Base-by-base conservation (phyloP, 257 asterid species). In the Solanum sejunctum region DNA sequence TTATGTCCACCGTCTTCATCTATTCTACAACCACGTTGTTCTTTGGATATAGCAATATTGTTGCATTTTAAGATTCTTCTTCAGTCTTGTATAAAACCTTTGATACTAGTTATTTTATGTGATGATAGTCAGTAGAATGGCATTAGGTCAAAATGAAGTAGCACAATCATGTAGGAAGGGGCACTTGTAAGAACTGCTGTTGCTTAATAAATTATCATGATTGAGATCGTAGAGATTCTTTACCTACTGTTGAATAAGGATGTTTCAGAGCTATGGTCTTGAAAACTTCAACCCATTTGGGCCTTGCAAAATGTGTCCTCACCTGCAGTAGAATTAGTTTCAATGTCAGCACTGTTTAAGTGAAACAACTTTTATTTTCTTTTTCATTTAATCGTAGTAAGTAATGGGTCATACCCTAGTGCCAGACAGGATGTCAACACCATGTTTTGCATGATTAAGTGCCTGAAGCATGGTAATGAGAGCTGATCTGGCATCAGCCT, bases 391-490 rank as follows among this genome's bases (percentile, higher is more conserved):
- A 10, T 64, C 7, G 45, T 28, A 21, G 69, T 45, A 39, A 21
- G 23, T 54, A 57, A 58, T 78, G 83, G 81, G 69, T 80, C 92
- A 63, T 94, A 95, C 99, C 88, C 93, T 88, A 73, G 99, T 95
- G 89, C 98, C 99, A 16, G 99, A 95, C 52, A 95, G 93, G 91
- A 95, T 92, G 89, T 95, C 99, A 23, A 95, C 94, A 72, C 99
- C 99, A 84, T 95, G 94, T 85, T 95, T 95, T 81, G 99, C 97
- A 85, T 95, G 99, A 91, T 90, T 94, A 80, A 95, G 93, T 82
- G 99, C 99, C 85, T 95, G 99, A 83, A 95, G 95, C 98, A 93
- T 94, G 80, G 99, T 94, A 90, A 95, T 93, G 7, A 95, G 98
- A 58, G 99, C 92, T 51, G 99, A 95, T 84, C 99, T 89, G 80